Evolutionary conservation across 2,329 filamentous ascomycete species (phyloP).

Genomic region (Epichloe coenophiala): DNA sequence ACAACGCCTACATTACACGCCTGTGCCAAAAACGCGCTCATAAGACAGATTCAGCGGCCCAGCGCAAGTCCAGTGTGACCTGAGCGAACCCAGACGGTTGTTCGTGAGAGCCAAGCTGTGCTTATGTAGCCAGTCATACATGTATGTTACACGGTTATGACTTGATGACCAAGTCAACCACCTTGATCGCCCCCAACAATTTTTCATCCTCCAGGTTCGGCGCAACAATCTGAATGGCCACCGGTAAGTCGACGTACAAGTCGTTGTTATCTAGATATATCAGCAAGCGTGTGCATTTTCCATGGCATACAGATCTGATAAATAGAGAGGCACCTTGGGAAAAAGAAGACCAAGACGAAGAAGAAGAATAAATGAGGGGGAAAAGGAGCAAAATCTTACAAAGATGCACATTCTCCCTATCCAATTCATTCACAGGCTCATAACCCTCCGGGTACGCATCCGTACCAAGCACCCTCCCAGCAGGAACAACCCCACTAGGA

Average conservation of each 20-base stretch:
- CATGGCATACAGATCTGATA: too few relatives aligned
- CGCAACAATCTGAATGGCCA: conserved; percentile 9
- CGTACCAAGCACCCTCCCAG: conserved; percentile 4
- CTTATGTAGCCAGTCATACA: neutral
- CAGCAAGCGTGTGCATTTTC: neutral
- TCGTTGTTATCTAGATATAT: conserved; percentile 5
- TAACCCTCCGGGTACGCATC: conserved; percentile 8
- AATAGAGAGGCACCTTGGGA: too few relatives aligned
- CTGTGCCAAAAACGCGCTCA: too few relatives aligned
- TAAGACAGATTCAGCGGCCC: too few relatives aligned
- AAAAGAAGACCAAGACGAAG: too few relatives aligned
- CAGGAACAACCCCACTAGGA: conserved; percentile 22
- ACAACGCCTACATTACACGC: too few relatives aligned
- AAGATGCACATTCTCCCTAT: conserved; percentile 8
- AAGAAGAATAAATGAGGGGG: too few relatives aligned
- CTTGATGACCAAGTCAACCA: conserved; percentile 7
- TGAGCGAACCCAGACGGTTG: too few relatives aligned
- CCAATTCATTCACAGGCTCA: conserved; percentile 7
- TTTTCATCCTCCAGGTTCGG: conserved; percentile 9
- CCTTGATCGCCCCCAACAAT: conserved; percentile 8
- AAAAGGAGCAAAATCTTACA: conserved; percentile 4
- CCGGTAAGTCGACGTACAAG: conserved; percentile 8
- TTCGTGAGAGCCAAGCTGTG: too few relatives aligned
- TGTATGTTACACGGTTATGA: neutral
- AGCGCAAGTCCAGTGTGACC: too few relatives aligned